Conservation (phyloP, 73 alveolate genomes). For the Paramecium pentaurelia region DNA sequence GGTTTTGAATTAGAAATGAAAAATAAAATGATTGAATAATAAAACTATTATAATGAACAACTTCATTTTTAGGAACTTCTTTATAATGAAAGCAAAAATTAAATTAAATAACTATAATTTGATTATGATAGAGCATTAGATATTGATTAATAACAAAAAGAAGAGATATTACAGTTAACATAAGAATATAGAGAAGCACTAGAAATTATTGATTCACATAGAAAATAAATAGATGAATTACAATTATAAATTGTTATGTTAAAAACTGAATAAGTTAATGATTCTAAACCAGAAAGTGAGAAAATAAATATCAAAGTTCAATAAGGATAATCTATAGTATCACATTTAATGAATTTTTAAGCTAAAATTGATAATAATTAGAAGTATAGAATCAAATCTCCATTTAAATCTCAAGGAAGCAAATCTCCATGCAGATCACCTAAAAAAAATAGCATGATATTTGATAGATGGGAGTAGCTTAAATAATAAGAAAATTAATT, state of each 20-base stretch:
- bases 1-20: not conserved
- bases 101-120: not conserved
- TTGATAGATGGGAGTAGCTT: slow-evolving; percentile 2
- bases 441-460: not conserved
- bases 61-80: not conserved
- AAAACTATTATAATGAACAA: not conserved
- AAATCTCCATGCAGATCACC: not conserved
- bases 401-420: not conserved
- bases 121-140: not conserved
- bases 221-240: not conserved
- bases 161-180: not conserved
- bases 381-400: not conserved
- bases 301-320: not conserved
- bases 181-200: not conserved
- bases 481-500: not conserved
- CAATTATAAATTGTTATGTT: not conserved
- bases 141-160: not conserved
- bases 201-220: not conserved
- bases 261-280: not conserved
- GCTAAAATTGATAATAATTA: not conserved
- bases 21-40: not conserved
- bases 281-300: not conserved
- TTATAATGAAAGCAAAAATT: not conserved
- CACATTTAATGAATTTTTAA: slow-evolving; percentile 2
- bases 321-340: not conserved